Percentiles rank a stretch among this genome's conserved stretches.
phyloP scores from a whole-genome alignment of 208 protist species.

The Endotrypanum monterogeii region DNA sequence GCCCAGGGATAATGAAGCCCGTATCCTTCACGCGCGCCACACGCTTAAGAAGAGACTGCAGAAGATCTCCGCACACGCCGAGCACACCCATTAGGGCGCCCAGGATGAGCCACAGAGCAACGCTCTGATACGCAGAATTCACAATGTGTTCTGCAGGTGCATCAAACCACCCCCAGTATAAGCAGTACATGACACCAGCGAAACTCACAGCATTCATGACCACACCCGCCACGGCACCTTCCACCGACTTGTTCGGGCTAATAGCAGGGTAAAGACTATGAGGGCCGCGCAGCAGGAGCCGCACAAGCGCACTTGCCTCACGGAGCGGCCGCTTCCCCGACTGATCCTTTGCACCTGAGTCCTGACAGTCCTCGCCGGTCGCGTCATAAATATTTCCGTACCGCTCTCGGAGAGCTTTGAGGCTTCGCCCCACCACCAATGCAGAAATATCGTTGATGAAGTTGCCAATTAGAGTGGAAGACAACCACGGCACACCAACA shows the following conservation, averaged over 20 bases:
- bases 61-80: slow-evolving; percentile 85
- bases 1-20: slow-evolving; percentile 82
- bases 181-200: slow-evolving; percentile 41
- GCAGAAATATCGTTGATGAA: slow-evolving; percentile 83
- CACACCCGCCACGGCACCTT: slow-evolving; percentile 77
- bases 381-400: slow-evolving; percentile 34
- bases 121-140: slow-evolving; percentile 34
- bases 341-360: background rate
- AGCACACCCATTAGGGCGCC: slow-evolving; percentile 65
- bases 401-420: slow-evolving; percentile 23
- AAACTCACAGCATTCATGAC: slow-evolving; percentile 59
- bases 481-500: slow-evolving; percentile 59
- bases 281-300: slow-evolving; percentile 37
- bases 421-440: slow-evolving; percentile 59
- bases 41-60: slow-evolving; percentile 91
- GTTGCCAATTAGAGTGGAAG: slow-evolving; percentile 66
- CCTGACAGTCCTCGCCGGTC: slow-evolving; percentile 3
- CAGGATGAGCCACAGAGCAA: slow-evolving; percentile 49
- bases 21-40: slow-evolving; percentile 85
- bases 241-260: slow-evolving; percentile 91
- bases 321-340: slow-evolving; percentile 13
- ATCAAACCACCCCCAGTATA: slow-evolving; percentile 24
- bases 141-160: slow-evolving; percentile 33
- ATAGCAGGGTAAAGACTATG: slow-evolving; percentile 66
- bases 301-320: slow-evolving; percentile 21